Conservation (phyloP, 371 early-diverging fungal species). For the Mucor circinelloides region DNA sequence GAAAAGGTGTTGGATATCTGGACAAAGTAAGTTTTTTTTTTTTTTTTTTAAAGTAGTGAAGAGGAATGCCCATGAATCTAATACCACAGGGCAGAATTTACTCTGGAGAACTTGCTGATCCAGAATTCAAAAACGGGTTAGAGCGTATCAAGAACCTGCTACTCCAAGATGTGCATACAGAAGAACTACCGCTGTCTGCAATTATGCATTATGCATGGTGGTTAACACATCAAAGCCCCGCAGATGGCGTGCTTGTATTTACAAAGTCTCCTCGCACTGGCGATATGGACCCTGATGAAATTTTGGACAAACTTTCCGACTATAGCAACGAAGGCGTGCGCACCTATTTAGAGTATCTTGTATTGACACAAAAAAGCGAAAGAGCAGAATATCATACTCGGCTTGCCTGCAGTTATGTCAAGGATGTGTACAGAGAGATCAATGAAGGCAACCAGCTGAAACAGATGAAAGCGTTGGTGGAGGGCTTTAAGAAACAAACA, state of each 20-base stretch:
- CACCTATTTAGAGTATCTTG: conserved; percentile 63
- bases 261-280: conserved; percentile 50
- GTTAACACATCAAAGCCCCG: conserved; percentile 54
- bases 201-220: conserved; percentile 66
- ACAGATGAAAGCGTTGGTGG: conserved; percentile 25
- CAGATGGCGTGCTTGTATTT: conserved; percentile 53
- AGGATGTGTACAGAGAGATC: conserved; percentile 41
- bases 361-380: conserved; percentile 52
- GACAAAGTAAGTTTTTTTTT: conserved; percentile 56
- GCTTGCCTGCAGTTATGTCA: conserved; percentile 56
- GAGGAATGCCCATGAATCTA: not conserved
- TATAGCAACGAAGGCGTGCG: conserved; percentile 46
- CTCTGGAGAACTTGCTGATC: conserved; percentile 52
- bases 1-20: conserved; percentile 65
- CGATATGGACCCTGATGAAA: conserved; percentile 56
- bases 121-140: conserved; percentile 56
- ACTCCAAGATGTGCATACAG: conserved; percentile 26
- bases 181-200: conserved; percentile 36
- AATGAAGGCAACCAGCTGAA: conserved; percentile 12
- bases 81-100: conserved; percentile 44
- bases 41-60: not conserved
- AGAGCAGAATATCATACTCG: conserved; percentile 51
- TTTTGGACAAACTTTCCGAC: conserved; percentile 47
- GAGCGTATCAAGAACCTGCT: conserved; percentile 52
- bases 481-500: conserved; percentile 22